Percentiles rank a stretch among this genome's conserved stretches.
These are phyloP conservation scores for Fistulinella cinereoalba DNA, from an alignment of 1,284 basidiomycete species.

Conservation along the genomic window DNA sequence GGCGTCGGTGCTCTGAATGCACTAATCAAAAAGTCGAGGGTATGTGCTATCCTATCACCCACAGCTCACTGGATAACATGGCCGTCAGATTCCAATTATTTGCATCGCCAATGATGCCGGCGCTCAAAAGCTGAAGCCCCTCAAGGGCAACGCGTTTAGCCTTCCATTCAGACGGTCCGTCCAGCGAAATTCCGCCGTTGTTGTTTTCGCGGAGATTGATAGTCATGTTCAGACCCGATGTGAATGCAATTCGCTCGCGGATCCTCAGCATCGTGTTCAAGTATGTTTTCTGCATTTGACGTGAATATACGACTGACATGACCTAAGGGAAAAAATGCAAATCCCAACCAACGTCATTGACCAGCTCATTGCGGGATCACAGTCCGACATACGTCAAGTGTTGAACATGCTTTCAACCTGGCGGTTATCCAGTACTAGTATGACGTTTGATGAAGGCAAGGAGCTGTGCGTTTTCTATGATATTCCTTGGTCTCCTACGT, in stretches of 20 bases:
- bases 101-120: constrained; percentile 94
- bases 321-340: constrained; percentile 83
- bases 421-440: constrained; percentile 73
- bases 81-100: constrained; percentile 84
- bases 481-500: not conserved
- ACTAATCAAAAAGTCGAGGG: constrained; percentile 92
- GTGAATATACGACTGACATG: not conserved
- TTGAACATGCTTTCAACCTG: constrained; percentile 98
- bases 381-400: constrained; percentile 95
- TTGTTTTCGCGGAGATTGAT: constrained; percentile 4
- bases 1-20: constrained; percentile 92
- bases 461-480: constrained; percentile 57
- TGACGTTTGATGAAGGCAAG: constrained; percentile 92
- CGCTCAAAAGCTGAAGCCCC: constrained; percentile 88
- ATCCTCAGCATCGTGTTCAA: constrained; percentile 89
- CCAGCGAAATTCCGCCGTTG: not conserved
- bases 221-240: constrained; percentile 60
- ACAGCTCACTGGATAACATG: not conserved
- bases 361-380: constrained; percentile 83
- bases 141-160: constrained; percentile 71
- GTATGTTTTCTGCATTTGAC: constrained; percentile 42
- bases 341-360: constrained; percentile 89
- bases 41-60: constrained; percentile 25
- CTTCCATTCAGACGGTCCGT: constrained; percentile 76
- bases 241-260: constrained; percentile 73